phyloP scores from a whole-genome alignment of 2,329 filamentous ascomycete genomes.

The Beauveria varroae region DNA sequence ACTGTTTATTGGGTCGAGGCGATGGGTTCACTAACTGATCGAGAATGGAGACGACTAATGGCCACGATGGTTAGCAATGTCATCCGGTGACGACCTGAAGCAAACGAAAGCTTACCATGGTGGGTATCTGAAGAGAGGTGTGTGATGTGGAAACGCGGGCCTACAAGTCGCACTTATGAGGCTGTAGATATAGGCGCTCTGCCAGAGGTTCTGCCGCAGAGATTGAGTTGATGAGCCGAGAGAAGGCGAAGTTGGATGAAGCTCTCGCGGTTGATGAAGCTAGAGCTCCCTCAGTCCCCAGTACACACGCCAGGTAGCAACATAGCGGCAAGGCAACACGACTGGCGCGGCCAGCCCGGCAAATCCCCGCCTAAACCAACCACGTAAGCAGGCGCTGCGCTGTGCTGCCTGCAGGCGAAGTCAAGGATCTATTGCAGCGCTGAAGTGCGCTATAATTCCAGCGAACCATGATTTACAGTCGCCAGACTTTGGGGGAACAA shows the following conservation, averaged over 20 bases:
- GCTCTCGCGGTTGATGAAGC: constrained; percentile 11
- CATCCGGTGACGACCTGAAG: not conserved
- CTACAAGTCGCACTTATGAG: not conserved
- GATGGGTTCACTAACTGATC: constrained; percentile 62
- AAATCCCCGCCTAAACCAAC: constrained; percentile 12
- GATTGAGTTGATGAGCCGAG: not conserved
- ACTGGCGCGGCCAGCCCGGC: constrained; percentile 13
- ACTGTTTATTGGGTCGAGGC: constrained; percentile 6
- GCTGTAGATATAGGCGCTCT: not conserved
- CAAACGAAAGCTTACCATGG: constrained; percentile 17
- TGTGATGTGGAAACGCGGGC: constrained; percentile 17
- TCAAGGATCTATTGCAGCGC: not conserved
- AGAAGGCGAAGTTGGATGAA: not conserved
- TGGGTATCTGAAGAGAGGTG: constrained; percentile 18
- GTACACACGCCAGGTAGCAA: not conserved
- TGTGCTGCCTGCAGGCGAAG: not conserved
- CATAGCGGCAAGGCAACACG: constrained; percentile 13
- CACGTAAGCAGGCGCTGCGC: constrained; percentile 1
- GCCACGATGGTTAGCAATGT: constrained; percentile 22
- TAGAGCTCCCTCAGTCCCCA: constrained; percentile 4
- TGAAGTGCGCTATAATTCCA: not conserved
- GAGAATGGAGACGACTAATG: constrained; percentile 80
- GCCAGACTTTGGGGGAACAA: not conserved
- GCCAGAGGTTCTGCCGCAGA: not conserved
- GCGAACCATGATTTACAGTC: not conserved